Base-by-base conservation (phyloP, 108 stramenopile species). In the Skeletonema tropicum region DNA sequence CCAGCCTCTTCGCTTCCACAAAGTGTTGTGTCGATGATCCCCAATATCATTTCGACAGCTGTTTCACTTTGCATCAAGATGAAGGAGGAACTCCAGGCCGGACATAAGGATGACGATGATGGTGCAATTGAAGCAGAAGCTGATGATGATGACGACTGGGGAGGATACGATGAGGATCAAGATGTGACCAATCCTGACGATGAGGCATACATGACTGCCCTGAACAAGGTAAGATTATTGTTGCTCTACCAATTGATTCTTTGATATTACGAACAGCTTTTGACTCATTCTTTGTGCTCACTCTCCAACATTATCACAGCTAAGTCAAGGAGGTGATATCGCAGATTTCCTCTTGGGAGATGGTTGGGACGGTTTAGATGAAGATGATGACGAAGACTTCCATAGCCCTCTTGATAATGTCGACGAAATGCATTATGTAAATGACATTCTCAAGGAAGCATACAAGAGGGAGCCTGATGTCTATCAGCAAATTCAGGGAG, bases 331-430 rank as follows among this genome's bases (percentile, higher is more conserved):
- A 15, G 91, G 91, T 19, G 96, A 93, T 60, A 83, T 95, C 74
- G 87, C 92, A 14, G 77, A 88, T 65, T 95, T 95, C 63, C 77
- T 95, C 23, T 42, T 95, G 46, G 94, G 92, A n/a, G 84, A 88
- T 48, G 91, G 83, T n/a, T 91, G 88, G 89, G 91, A 92, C 68
- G 88, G 88, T 38, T 92, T 91, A 49, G 82, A 80, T 13, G 93
- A 94, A 52, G 96, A 93, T 57, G 81, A 85, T 23, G 96, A 93
- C 48, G 96, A 96, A 66, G 91, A 94, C 70, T 96, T 89, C 60
- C 74, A 83, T 39, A 92, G 88, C 48, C 93, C 93, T 48, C 68
- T 96, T 32, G 93, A 94, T 66, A 66, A 84, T 42, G 84, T 96
- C 2, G 88, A 94, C 33, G 90, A 92, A 73, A 35, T 92, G 39